Conservation (phyloP, 257 asterid species). For the Solanum etuberosum region DNA sequence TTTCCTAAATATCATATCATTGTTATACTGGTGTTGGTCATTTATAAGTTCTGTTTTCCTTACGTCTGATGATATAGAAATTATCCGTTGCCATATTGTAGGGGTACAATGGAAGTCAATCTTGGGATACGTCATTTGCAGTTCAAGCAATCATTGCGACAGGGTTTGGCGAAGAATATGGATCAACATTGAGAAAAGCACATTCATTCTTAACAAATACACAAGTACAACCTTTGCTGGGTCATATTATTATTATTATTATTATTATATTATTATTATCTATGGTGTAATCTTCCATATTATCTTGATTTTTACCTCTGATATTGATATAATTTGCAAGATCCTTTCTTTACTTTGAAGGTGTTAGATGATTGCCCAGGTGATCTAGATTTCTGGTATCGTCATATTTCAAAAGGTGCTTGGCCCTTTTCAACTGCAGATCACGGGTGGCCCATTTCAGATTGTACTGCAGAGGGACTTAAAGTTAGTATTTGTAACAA, state of each 20-base stretch:
- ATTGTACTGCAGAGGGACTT: conserved; percentile 98
- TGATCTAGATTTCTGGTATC: conserved; percentile 63
- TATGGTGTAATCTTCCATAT: neutral
- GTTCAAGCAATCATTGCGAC: conserved; percentile 85
- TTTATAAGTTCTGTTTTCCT: neutral
- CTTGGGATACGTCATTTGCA: conserved; percentile 86
- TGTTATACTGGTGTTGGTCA: neutral
- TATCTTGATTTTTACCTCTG: neutral
- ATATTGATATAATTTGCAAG: conserved; percentile 5
- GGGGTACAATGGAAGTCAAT: conserved; percentile 98
- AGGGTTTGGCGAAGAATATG: conserved; percentile 54
- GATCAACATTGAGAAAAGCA: conserved; percentile 59
- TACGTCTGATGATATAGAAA: neutral
- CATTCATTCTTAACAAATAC: conserved; percentile 56
- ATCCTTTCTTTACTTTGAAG: conserved; percentile 25
- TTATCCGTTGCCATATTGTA: conserved; percentile 12
- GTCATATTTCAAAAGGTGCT: conserved; percentile 99
- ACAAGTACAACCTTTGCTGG: conserved; percentile 42
- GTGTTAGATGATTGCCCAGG: conserved; percentile 89
- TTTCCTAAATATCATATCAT: neutral
- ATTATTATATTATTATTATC: neutral
- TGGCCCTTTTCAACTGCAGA: conserved; percentile 99
- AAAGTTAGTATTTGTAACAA: conserved; percentile 35
- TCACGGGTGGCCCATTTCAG: conserved; percentile 99
- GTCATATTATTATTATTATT: neutral